Evolutionary conservation across 2,329 filamentous ascomycete genomes (phyloP), one percentile per base, ranked within the genome.

Genomic region (Phyllosticta capitalensis): DNA sequence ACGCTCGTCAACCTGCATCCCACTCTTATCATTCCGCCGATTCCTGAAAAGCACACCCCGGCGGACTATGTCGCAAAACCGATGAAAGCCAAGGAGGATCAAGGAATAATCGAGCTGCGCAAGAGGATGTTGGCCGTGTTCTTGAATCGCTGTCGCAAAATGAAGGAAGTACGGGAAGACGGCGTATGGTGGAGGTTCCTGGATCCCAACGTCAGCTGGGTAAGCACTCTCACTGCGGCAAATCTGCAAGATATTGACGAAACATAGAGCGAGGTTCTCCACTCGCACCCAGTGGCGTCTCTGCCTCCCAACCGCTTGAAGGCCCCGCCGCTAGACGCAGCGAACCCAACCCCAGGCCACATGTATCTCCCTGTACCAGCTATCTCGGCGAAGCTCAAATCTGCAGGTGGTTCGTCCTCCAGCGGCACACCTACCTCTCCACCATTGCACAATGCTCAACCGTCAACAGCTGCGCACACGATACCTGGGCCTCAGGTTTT

Each of bases 21-120:
- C 7, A 99, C 94, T 0, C 81, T 99, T 50, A 89, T 99, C 67
- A 89, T 99, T 56, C 95, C 94, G 7, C 94, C 94, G 2, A 99
- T 99, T 68, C 94, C 94, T 21, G 95, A 99, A 76, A 99, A 99
- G 75, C 94, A 99, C 74, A 94, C 91, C 52, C 95, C 99, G 88
- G 92, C 92, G 62, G 94, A 99, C 73, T 99, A 99, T 71, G 94
- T 94, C 17, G 92, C 95, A 26, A 97, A 96, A 67, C 94, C 95
- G 1, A 99, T 94, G 45, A 96, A 92, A 68, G 95, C 95, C 19
- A 99, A 96, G 73, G 92, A 99, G 74, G 95, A 99, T 71, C 87
- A 91, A 61, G 89, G 92, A 62, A 99, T 97, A 52, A 99, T 99
- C 64, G 94, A 99, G 70, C 78, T 97, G 64, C 84, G 94, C 61